Conservation (phyloP, 306 rosid species). For the Fragaria vesca region DNA sequence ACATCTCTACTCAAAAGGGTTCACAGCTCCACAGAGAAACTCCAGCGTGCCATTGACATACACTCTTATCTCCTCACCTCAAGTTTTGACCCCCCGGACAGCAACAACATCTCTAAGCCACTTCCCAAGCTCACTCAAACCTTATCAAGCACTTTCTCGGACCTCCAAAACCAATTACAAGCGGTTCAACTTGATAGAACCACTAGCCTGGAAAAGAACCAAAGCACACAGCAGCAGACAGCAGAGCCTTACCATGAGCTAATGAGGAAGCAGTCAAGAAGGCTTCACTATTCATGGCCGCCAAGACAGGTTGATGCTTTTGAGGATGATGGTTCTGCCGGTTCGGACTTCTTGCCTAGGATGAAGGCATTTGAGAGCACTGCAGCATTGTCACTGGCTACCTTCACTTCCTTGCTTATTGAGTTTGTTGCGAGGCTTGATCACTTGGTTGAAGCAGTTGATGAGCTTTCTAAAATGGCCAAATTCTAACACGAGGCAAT, state of each 20-base stretch:
- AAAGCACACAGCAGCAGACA: conserved; percentile 18
- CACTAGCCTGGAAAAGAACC: conserved; percentile 20
- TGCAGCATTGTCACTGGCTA: conserved; percentile 56
- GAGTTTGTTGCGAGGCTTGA: conserved; percentile 83
- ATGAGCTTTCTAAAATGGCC: conserved; percentile 64
- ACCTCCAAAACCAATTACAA: conserved; percentile 16
- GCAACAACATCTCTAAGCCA: conserved; percentile 36
- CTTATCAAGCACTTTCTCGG: conserved; percentile 21
- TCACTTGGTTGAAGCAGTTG: conserved; percentile 65
- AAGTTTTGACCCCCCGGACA: conserved; percentile 24
- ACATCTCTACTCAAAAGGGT: conserved; percentile 37
- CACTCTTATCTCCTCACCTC: conserved; percentile 56
- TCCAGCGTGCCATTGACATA: conserved; percentile 54
- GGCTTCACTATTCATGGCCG: conserved; percentile 73
- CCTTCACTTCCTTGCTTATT: conserved; percentile 59
- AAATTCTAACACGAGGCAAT: conserved; percentile 41
- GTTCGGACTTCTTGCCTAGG: conserved; percentile 33
- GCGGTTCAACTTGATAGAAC: conserved; percentile 20
- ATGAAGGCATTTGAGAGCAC: conserved; percentile 58
- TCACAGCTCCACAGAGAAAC: conserved; percentile 50
- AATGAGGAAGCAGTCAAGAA: conserved; percentile 51
- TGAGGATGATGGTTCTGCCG: conserved; percentile 42
- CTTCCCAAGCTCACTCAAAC: conserved; percentile 32
- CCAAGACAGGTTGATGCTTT: conserved; percentile 46
- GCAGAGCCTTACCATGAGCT: conserved; percentile 42